phyloP scores from a whole-genome alignment of 441 rosid genomes.

The Arabidopsis lyrata region DNA sequence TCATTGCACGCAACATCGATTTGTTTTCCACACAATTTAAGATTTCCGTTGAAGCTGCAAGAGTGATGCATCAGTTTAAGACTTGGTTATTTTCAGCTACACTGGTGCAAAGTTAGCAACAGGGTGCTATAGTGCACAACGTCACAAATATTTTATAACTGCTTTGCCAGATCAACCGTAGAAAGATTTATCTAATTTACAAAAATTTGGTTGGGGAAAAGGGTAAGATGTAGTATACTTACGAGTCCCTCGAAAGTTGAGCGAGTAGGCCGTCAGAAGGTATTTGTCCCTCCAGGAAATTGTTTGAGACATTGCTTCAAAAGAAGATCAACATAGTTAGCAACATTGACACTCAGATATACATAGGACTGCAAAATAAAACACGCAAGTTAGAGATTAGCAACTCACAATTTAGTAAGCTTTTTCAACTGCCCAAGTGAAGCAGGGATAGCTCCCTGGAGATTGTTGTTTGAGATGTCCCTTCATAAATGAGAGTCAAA shows the following conservation, averaged over 20 bases:
- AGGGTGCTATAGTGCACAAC: background rate
- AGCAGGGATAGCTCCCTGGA: constrained; percentile 76
- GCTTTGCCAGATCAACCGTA: constrained; percentile 11
- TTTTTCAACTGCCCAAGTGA: constrained; percentile 78
- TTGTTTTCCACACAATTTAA: constrained; percentile 87
- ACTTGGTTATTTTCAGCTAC: constrained; percentile 20
- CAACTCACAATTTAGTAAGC: constrained; percentile 69
- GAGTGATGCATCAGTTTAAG: constrained; percentile 38
- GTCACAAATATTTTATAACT: background rate
- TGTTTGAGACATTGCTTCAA: constrained; percentile 76
- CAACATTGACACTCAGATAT: constrained; percentile 29
- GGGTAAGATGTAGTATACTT: constrained; percentile 44
- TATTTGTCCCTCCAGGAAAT: constrained; percentile 84
- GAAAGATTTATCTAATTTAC: background rate
- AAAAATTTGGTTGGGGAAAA: constrained; percentile 10
- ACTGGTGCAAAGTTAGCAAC: constrained; percentile 9
- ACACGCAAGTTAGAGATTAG: constrained; percentile 34
- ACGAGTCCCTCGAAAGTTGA: constrained; percentile 74
- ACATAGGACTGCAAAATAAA: constrained; percentile 4
- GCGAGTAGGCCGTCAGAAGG: constrained; percentile 78
- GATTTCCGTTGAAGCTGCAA: constrained; percentile 85
- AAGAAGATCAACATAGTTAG: constrained; percentile 34
- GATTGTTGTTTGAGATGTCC: constrained; percentile 84
- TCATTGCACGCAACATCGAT: constrained; percentile 64
- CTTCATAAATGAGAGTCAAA: constrained; percentile 42